Percentiles rank a stretch among this genome's conserved stretches.
Evolutionary conservation across 2,329 filamentous ascomycete species (phyloP).

Genomic region (Clarireedia monteithiana): DNA sequence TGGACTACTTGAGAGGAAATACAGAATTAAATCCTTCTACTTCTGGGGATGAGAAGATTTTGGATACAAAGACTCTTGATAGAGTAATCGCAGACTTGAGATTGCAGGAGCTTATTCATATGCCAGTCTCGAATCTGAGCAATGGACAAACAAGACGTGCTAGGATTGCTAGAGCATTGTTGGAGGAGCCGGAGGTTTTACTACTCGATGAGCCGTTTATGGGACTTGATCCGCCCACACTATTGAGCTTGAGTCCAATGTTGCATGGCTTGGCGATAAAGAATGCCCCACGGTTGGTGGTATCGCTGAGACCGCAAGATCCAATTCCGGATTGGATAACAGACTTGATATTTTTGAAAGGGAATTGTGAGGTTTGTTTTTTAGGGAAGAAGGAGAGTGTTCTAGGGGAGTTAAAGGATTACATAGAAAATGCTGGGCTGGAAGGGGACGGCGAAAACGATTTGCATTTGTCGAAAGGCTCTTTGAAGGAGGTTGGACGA

Average conservation of each 20-base stretch:
- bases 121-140: constrained; percentile 84
- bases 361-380: constrained; percentile 55
- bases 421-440: constrained; percentile 32
- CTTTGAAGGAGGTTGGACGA: constrained; percentile 24
- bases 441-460: constrained; percentile 7
- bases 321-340: constrained; percentile 85
- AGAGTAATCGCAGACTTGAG: constrained; percentile 63
- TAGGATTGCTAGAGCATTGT: constrained; percentile 77
- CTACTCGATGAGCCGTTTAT: constrained; percentile 93
- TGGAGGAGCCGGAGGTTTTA: constrained; percentile 71
- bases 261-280: constrained; percentile 59
- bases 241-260: constrained; percentile 62
- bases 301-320: constrained; percentile 80
- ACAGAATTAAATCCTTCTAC: constrained; percentile 69
- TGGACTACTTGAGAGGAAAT: constrained; percentile 74
- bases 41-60: constrained; percentile 35
- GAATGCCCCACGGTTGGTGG: constrained; percentile 61
- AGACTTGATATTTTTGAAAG: constrained; percentile 66
- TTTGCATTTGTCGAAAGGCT: constrained; percentile 16
- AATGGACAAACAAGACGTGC: constrained; percentile 88
- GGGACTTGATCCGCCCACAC: constrained; percentile 83
- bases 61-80: constrained; percentile 45
- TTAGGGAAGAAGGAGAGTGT: constrained; percentile 61
- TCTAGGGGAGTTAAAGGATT: constrained; percentile 42
- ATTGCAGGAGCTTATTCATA: constrained; percentile 60